phyloP scores from a whole-genome alignment of 83 land plant genomes.

The Thuja plicata region DNA sequence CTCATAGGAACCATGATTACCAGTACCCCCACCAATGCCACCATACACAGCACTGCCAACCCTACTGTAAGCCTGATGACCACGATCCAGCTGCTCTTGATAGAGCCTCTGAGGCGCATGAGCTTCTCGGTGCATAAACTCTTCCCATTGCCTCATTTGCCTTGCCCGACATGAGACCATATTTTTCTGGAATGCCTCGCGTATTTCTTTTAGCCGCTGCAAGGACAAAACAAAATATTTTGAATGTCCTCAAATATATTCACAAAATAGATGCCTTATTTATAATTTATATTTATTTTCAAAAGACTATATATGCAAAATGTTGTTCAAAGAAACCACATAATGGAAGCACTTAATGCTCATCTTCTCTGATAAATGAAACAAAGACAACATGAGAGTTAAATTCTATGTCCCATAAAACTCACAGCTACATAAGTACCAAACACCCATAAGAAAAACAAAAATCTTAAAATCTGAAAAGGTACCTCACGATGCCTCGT shows the following conservation, averaged over 20 bases:
- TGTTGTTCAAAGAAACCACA: background rate
- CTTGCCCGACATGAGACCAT: background rate
- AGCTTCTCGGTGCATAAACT: conserved; percentile 7
- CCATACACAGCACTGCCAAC: conserved; percentile 2
- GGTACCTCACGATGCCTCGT: conserved; percentile 90
- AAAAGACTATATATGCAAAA: background rate
- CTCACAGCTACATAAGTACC: background rate
- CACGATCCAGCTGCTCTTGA: conserved; percentile 1
- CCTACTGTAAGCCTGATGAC: background rate
- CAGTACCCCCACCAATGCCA: background rate
- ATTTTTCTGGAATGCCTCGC: conserved; percentile 7
- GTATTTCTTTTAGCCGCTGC: conserved; percentile 6
- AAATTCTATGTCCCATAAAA: background rate
- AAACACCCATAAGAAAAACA: background rate
- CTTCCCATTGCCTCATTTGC: conserved; percentile 12
- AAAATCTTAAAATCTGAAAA: background rate
- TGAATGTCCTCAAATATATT: background rate
- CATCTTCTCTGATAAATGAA: background rate
- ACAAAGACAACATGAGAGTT: background rate
- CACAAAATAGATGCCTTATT: background rate
- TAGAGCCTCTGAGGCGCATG: conserved; percentile 3
- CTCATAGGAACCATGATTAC: background rate
- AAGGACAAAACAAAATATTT: background rate
- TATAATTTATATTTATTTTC: background rate
- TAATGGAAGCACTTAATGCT: background rate